phyloP scores from a whole-genome alignment of 2,329 filamentous ascomycete species.

The Colletotrichum endophyticum region DNA sequence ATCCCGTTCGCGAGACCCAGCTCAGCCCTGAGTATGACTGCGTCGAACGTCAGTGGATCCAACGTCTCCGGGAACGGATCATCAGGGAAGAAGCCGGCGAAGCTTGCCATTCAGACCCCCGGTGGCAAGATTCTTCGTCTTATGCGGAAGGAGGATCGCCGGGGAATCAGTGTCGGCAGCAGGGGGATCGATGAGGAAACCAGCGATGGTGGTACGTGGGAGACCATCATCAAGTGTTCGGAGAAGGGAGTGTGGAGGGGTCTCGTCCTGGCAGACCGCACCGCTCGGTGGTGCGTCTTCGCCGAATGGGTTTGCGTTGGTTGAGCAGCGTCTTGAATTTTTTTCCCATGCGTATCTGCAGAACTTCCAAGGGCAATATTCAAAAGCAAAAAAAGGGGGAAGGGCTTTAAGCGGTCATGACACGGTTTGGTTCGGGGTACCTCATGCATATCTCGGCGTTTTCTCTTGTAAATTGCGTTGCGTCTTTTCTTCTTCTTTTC shows the following conservation, averaged over 20 bases:
- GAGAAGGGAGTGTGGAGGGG: constrained; percentile 83
- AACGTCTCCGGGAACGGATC: constrained; percentile 60
- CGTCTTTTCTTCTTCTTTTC: not conserved
- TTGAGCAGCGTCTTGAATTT: constrained; percentile 5
- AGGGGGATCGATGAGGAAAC: constrained; percentile 58
- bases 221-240: constrained; percentile 89
- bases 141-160: constrained; percentile 78
- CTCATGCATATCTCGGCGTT: constrained; percentile 22
- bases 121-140: constrained; percentile 92
- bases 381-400: not conserved
- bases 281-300: constrained; percentile 90
- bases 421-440: not conserved
- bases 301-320: constrained; percentile 76
- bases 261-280: constrained; percentile 81
- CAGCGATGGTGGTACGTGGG: constrained; percentile 79
- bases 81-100: constrained; percentile 82
- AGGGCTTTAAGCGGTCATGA: not conserved
- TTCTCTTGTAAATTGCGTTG: not conserved
- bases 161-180: constrained; percentile 52
- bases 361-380: not conserved
- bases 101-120: constrained; percentile 92
- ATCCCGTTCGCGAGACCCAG: constrained; percentile 66
- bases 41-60: constrained; percentile 61
- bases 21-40: constrained; percentile 70
- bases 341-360: not conserved